phyloP scores from a whole-genome alignment of 305 asterid species.

The Rubia balearica region DNA sequence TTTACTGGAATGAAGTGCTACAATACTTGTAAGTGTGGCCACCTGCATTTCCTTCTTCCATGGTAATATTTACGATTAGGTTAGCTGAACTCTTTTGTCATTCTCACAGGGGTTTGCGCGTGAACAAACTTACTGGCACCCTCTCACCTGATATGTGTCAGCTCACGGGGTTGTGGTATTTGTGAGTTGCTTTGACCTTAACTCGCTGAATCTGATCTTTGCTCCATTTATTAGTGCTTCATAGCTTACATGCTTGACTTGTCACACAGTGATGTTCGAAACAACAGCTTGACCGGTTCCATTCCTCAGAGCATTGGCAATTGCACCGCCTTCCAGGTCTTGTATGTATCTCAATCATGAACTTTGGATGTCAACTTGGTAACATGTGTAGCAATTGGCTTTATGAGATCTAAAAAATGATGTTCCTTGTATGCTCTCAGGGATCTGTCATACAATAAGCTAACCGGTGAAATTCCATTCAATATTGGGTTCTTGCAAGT shows the following conservation, averaged over 20 bases:
- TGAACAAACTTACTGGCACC: conserved; percentile 74
- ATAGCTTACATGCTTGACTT: background rate
- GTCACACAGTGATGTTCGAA: conserved; percentile 72
- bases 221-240: background rate
- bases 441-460: conserved; percentile 81
- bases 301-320: conserved; percentile 84
- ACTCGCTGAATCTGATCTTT: background rate
- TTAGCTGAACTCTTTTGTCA: background rate
- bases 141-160: conserved; percentile 95
- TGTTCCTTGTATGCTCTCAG: conserved; percentile 26
- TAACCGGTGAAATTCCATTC: conserved; percentile 82
- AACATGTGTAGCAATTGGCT: background rate
- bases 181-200: conserved; percentile 44
- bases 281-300: conserved; percentile 82
- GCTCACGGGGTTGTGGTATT: conserved; percentile 93
- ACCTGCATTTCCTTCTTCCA: background rate
- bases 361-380: background rate
- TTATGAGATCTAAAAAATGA: background rate
- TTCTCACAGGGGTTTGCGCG: conserved; percentile 59
- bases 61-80: background rate
- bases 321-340: conserved; percentile 95
- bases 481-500: conserved; percentile 97
- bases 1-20: conserved; percentile 95
- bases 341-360: conserved; percentile 54
- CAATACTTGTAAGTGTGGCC: conserved; percentile 66